phyloP scores from a whole-genome alignment of 75 land plant species.

The Pseudotsuga menziesii region DNA sequence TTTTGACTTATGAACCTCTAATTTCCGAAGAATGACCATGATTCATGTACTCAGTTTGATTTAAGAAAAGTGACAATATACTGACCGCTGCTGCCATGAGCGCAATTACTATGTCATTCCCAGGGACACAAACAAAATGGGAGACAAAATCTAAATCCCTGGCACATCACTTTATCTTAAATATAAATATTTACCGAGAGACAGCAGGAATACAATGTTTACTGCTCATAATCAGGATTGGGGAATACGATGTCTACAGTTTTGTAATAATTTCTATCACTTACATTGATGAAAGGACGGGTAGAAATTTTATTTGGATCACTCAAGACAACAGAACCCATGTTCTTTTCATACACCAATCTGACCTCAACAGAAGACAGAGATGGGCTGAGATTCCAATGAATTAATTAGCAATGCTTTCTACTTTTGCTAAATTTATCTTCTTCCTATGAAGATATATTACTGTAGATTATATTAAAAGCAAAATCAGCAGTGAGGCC shows the following conservation, averaged over 20 bases:
- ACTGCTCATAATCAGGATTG: not conserved
- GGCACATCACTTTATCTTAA: not conserved
- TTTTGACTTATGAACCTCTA: no score
- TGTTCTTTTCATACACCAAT: not conserved
- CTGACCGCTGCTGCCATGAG: no score
- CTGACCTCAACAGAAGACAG: not conserved
- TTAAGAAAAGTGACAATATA: no score
- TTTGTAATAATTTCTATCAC: not conserved
- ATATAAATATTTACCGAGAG: not conserved
- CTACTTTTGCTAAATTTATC: not conserved
- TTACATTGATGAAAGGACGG: not conserved
- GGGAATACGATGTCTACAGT: not conserved
- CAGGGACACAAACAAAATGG: not conserved
- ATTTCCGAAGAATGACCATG: no score
- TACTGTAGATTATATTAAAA: no score
- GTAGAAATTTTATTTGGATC: not conserved
- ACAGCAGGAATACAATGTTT: not conserved
- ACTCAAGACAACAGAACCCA: not conserved
- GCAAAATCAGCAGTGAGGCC: no score
- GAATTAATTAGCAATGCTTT: not conserved
- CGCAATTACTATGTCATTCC: not conserved
- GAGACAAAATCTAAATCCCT: not conserved
- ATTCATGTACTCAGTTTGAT: no score
- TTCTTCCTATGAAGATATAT: no score
- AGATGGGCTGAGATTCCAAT: not conserved